Percentiles rank a stretch among this genome's conserved stretches.
Evolutionary conservation across 2,329 filamentous ascomycete genomes (phyloP).

Genomic region (Fonsecaea monophora): DNA sequence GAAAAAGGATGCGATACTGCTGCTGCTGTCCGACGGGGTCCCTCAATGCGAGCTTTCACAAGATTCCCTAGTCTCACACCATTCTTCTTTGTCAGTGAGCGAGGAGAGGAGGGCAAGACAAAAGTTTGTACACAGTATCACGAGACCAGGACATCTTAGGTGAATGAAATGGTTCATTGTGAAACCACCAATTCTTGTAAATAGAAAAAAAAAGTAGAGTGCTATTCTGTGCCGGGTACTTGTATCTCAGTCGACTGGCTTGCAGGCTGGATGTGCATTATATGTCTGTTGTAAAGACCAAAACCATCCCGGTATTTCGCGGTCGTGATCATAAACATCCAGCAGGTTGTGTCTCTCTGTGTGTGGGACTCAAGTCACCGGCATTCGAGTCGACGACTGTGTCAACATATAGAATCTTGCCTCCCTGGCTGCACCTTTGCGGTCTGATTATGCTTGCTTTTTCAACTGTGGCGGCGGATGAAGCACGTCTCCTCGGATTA

Average conservation of each 20-base stretch:
- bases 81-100: background rate
- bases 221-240: background rate
- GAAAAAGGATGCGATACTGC: background rate
- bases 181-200: background rate
- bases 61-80: background rate
- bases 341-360: background rate
- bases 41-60: background rate
- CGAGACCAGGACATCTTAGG: conserved; percentile 24
- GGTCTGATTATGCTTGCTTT: background rate
- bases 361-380: background rate
- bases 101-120: conserved; percentile 23
- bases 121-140: conserved; percentile 39
- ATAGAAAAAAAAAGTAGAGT: background rate
- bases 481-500: background rate
- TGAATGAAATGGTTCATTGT: conserved; percentile 8
- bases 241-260: background rate
- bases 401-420: background rate
- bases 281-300: background rate
- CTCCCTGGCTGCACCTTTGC: background rate
- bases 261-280: background rate
- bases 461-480: background rate
- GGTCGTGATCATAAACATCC: background rate
- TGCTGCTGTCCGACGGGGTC: background rate
- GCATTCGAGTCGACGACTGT: background rate
- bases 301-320: background rate